Base-by-base conservation (phyloP, 495 filamentous ascomycete genomes). In the Parathielavia appendiculata region DNA sequence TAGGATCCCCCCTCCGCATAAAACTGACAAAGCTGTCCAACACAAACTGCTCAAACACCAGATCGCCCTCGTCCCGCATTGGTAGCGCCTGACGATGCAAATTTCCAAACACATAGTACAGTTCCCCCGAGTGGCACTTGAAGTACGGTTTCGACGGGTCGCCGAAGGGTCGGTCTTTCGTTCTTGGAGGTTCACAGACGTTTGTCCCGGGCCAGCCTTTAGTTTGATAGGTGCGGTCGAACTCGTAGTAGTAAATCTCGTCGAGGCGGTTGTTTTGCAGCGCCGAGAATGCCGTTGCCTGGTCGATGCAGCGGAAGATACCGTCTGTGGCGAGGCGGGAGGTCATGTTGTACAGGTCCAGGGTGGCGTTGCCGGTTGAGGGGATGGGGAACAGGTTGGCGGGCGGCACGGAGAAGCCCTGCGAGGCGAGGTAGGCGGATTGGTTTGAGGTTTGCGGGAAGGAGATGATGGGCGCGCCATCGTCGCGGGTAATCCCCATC, bases 201-300 rank as follows among this genome's bases (percentile, higher is more conserved):
- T 75, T 72, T 3, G 64, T 65, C 19, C 72, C 69, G 4, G 79
- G 79, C 65, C 72, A 81, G 58, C 71, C 71, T 5, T 60, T 60
- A 13, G 73, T 74, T 63, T 83, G 80, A 62, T 83, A 84, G 4
- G 71, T 72, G 4, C 79, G 65, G 64, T 81, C 74, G 62, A 82
- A 80, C 60, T 81, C 79, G 66, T 75, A 78, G 62, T 74, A 77
- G 54, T 69, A 81, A 16, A 74, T 62, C 12, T 60, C 23, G 53
- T 57, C 59, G 64, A 80, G 54, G 51, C 68, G 67, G 43, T 44
- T 57, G 61, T 72, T 66, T 16, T 53, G 6, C 30, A 72, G 49
- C 19, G 60, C 72, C 1, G 70, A 61, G 59, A 67, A 68, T n/a
- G 72, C 73, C 12, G 79, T 81, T 16, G 75, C 74, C 40, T 80